phyloP scores from a whole-genome alignment of 495 filamentous ascomycete genomes.

The Hypoxylon fragiforme region DNA sequence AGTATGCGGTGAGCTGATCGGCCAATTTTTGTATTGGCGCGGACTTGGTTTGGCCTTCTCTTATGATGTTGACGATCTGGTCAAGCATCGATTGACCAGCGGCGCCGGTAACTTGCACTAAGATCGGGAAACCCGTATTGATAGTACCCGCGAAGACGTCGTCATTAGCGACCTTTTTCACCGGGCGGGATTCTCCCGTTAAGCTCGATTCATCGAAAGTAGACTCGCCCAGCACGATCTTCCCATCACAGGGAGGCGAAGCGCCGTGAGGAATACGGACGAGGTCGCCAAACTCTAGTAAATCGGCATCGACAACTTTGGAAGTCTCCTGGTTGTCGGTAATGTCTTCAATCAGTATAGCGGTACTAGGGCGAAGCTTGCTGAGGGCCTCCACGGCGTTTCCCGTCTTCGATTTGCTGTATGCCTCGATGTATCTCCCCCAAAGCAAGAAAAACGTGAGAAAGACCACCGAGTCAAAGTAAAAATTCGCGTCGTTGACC shows the following conservation, averaged over 20 bases:
- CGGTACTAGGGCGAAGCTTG: slow-evolving; percentile 78
- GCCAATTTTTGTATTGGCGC: slow-evolving; percentile 87
- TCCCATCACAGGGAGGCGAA: slow-evolving; percentile 85
- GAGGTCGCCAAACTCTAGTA: slow-evolving; percentile 81
- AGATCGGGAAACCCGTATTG: slow-evolving; percentile 73
- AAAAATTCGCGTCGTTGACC: slow-evolving; percentile 63
- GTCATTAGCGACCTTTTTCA: slow-evolving; percentile 72
- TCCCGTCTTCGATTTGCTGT: slow-evolving; percentile 89
- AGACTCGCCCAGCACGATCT: slow-evolving; percentile 63
- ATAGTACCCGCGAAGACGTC: slow-evolving; percentile 83
- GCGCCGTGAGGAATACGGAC: slow-evolving; percentile 76
- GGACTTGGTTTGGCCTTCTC: slow-evolving; percentile 85
- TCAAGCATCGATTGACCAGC: slow-evolving; percentile 87
- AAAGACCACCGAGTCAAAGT: slow-evolving; percentile 95
- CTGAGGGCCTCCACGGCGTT: slow-evolving; percentile 82
- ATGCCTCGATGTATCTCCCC: slow-evolving; percentile 79
- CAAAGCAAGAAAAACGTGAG: slow-evolving; percentile 88
- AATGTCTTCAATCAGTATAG: slow-evolving; percentile 63
- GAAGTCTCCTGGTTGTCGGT: slow-evolving; percentile 38
- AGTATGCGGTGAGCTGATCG: slow-evolving; percentile 82
- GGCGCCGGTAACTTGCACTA: slow-evolving; percentile 68
- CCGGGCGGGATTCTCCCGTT: slow-evolving; percentile 82
- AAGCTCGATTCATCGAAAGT: slow-evolving; percentile 88
- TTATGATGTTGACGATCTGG: slow-evolving; percentile 84
- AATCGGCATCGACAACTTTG: slow-evolving; percentile 62